Base-by-base conservation (phyloP, 2,329 filamentous ascomycete genomes). In the Calonectria pteridis region DNA sequence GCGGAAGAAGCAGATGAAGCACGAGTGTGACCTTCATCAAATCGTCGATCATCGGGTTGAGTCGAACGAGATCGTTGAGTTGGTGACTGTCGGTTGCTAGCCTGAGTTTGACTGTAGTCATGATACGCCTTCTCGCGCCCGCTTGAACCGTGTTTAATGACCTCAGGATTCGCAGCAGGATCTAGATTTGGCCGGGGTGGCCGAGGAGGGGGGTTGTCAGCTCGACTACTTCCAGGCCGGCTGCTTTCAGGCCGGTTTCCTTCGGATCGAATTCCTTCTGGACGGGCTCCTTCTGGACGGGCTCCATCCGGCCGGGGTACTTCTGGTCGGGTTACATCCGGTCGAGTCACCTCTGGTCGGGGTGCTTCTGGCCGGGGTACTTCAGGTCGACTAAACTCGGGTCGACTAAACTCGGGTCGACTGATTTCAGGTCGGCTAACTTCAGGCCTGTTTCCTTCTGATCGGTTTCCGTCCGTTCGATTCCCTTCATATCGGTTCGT, bases 61-160 rank as follows among this genome's bases (percentile, higher is more conserved):
- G 75, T 82, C 71, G 77, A 77, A 49, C 79, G 82, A 67, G 75
- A 83, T 75, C 80, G 83, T 40, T 82, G 83, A 29, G 77, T 80
- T 23, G 81, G 81, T n/a, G 81, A 80, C 40, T 76, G 77, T 10
- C 72, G 76, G 63, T 58, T 73, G 37, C 72, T 59, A 37, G 67
- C 63, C 23, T 77, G 74, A 35, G 77, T 66, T 20, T 76, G 75
- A 6, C 72, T 75, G 69, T 81, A 78, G n/a, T 74, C 78, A 72
- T 85, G 84, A 66, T 88, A 88, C 0, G 81, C 78, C 67, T 86
- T 85, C 49, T 89, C 87, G 3, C 88, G 84, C 6, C 86, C 84
- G 4, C 82, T 83, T 14, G 84, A 80, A 0, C 84, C 82, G 40
- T 85, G 84, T 64, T 85, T 87, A 33, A 85, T 84, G 2, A 87